Evolutionary conservation across 208 protist genomes (phyloP), one percentile per base, ranked within the genome.

Genomic region (Balamuthia mandrillaris): DNA sequence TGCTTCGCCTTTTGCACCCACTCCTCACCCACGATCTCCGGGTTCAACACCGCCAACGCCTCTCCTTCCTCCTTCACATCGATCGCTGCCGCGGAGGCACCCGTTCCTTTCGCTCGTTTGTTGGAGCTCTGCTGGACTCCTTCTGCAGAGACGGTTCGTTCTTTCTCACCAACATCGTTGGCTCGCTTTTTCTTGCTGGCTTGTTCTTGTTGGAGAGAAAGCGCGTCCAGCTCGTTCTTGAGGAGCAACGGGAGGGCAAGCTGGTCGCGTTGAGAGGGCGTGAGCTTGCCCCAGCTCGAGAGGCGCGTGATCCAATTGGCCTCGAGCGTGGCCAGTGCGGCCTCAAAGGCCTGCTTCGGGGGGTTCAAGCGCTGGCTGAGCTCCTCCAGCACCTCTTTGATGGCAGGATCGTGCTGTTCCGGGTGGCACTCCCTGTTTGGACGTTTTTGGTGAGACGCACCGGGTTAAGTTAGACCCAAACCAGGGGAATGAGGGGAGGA

Each of bases 261-360:
- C 21, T 74, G 65, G 3, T 74, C 65, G 12, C 65, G 6, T 16
- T 49, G 33, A 9, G 33, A n/a, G 18, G 3, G 39, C 16, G 65
- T 24, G 7, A 74, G 65, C n/a, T 37, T 42, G 41, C 51, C 51
- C 65, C 65, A 74, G n/a, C 29, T n/a, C 21, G 65, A 74, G n/a
- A 74, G 65, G n/a, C 51, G 65, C 14, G 65, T 74, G 41, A 74
- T 49, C 65, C 65, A 74, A 51, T 74, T 74, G n/a, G n/a, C n/a
- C n/a, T n/a, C n/a, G n/a, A n/a, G n/a, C n/a, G n/a, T n/a, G n/a
- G n/a, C n/a, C n/a, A n/a, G n/a, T n/a, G n/a, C n/a, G n/a, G n/a
- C n/a, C n/a, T n/a, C n/a, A n/a, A n/a, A n/a, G n/a, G n/a, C n/a
- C n/a, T n/a, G n/a, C n/a, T n/a, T n/a, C n/a, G n/a, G n/a, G n/a